Base-by-base conservation (phyloP, 2,329 filamentous ascomycete genomes). In the Thelonectria discophora region DNA sequence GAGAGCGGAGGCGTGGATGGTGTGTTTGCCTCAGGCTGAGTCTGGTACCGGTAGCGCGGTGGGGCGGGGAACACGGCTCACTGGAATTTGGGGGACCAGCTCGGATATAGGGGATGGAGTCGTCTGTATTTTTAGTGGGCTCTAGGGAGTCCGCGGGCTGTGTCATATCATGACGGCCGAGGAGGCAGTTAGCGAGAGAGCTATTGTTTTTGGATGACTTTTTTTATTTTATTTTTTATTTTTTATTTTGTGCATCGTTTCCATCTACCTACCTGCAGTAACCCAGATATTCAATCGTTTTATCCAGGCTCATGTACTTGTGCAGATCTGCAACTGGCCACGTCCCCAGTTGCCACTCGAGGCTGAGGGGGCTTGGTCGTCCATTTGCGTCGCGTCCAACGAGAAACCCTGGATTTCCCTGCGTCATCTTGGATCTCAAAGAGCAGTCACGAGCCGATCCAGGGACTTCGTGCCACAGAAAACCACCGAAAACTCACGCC, bases 51-150 rank as follows among this genome's bases (percentile, higher is more conserved):
- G 45, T 39, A 39, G 54, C 34, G 54, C 40, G 17, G 24, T 30
- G 39, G 37, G 21, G 53, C 42, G 51, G 51, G 40, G 42, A 46
- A 46, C 40, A 34, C 32, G 32, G 52, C 40, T 55, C 53, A 12
- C 30, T 39, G 37, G 17, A 43, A 18, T 46, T 24, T 24, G 21
- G 21, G 21, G 21, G 54, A 30, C 17, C 21, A 43, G 54, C 30
- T 13, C 30, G n/a, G 15, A 27, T 30, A 27, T 55, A 37, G 32
- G 45, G 32, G 50, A 48, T 27, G 17, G 42, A 34, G 15, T 9
- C 9, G 9, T 30, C 21, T 24, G 6, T 20, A 39, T 5, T 21
- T 13, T 18, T 7, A 13, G 18, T 13, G 18, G 39, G n/a, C 15
- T n/a, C 9, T 17, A 42, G 39, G 39, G 39, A 9, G n/a, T 3